A percentile compares a stretch with the other conserved stretches of the same genome.
phyloP scores from a whole-genome alignment of 257 asterid genomes.

The Fraxinus quadrangulata region DNA sequence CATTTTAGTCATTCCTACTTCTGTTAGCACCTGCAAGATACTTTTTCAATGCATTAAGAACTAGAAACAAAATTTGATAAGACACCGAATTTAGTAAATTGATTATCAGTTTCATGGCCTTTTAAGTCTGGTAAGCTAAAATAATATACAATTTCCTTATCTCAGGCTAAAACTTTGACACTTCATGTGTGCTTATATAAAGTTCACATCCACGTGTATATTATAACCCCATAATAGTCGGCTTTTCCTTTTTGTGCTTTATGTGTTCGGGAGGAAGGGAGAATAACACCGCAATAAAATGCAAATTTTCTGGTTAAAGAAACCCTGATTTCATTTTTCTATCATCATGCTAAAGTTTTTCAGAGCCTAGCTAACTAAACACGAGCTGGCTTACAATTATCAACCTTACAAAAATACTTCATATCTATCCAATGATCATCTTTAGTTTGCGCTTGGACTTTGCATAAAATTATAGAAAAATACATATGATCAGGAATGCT shows the following conservation, averaged over 20 bases:
- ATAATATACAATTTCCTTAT: background rate
- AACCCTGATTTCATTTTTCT: constrained; percentile 1
- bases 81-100: background rate
- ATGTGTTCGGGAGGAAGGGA: background rate
- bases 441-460: constrained; percentile 1
- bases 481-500: background rate
- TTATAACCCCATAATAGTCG: background rate
- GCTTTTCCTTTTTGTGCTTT: background rate
- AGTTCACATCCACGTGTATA: background rate
- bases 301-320: background rate
- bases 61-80: background rate
- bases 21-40: background rate
- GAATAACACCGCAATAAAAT: background rate
- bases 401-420: constrained; percentile 13
- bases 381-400: constrained; percentile 17
- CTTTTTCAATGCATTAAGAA: background rate
- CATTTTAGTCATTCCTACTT: background rate
- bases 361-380: constrained; percentile 5
- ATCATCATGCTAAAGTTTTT: background rate
- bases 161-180: background rate
- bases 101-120: background rate
- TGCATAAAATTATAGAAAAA: constrained; percentile 26
- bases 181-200: background rate
- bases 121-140: background rate
- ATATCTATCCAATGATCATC: constrained; percentile 18